These are phyloP conservation scores for Guyanaporus albipodus DNA, from an alignment of 768 basidiomycete genomes.

Conservation along the genomic window DNA sequence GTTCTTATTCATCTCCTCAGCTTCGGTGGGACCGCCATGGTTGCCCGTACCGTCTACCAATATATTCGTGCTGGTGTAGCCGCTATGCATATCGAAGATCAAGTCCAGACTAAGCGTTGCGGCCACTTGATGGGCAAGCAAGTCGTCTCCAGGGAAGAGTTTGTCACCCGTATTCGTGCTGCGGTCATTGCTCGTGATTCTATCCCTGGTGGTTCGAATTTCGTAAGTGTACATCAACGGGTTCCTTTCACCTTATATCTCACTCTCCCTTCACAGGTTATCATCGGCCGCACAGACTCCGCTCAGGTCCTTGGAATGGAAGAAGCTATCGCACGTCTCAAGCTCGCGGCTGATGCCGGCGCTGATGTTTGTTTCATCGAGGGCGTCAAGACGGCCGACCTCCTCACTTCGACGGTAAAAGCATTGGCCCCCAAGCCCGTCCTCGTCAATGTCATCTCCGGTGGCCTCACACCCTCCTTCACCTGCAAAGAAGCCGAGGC, in stretches of 20 bases:
- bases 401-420: constrained; percentile 58
- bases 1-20: constrained; percentile 22
- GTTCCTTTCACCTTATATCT: background rate
- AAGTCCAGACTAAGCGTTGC: constrained; percentile 77
- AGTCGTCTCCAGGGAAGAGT: constrained; percentile 76
- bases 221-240: constrained; percentile 40
- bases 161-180: constrained; percentile 68
- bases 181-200: constrained; percentile 74
- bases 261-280: constrained; percentile 39
- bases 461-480: constrained; percentile 72
- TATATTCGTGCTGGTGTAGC: constrained; percentile 69
- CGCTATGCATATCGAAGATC: constrained; percentile 76
- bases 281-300: constrained; percentile 74
- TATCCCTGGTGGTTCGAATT: constrained; percentile 71
- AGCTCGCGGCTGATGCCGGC: constrained; percentile 67
- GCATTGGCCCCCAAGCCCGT: constrained; percentile 73
- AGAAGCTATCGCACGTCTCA: constrained; percentile 61
- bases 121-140: constrained; percentile 80
- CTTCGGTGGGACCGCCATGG: constrained; percentile 72
- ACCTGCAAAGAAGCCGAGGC: constrained; percentile 64
- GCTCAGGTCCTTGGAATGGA: constrained; percentile 80
- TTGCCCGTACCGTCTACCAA: constrained; percentile 71
- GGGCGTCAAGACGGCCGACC: constrained; percentile 66
- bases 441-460: constrained; percentile 77
- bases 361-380: constrained; percentile 83